These are phyloP conservation scores for Phoma sp. DNA, from an alignment of 2,329 filamentous ascomycete species.

Conservation along the genomic window DNA sequence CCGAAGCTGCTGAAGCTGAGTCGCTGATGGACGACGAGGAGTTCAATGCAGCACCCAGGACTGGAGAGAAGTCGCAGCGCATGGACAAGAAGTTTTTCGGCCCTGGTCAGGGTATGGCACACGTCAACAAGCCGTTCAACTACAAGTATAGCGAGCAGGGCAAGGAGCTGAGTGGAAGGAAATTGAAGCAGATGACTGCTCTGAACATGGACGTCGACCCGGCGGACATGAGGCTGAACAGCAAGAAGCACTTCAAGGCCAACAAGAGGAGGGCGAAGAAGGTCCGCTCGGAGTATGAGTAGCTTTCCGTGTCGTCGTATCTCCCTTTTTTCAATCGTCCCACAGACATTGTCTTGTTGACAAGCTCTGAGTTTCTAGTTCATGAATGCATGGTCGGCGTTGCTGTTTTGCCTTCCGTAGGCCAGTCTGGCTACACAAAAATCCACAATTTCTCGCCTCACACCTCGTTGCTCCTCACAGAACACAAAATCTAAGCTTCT, in stretches of 20 bases:
- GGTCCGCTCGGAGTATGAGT: conserved; percentile 52
- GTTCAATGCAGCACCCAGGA: conserved; percentile 39
- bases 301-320: background rate
- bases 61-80: conserved; percentile 74
- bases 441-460: background rate
- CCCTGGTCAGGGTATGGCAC: conserved; percentile 64
- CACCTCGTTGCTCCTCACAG: background rate
- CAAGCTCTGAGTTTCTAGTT: background rate
- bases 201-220: conserved; percentile 85
- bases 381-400: conserved; percentile 15
- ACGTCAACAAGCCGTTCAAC: conserved; percentile 81
- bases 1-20: conserved; percentile 41
- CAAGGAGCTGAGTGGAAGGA: conserved; percentile 81
- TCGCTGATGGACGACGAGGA: conserved; percentile 51
- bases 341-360: background rate
- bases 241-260: conserved; percentile 97
- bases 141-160: conserved; percentile 89
- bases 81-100: conserved; percentile 93
- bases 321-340: background rate
- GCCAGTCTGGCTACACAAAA: conserved; percentile 2
- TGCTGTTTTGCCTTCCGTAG: background rate
- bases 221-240: conserved; percentile 71
- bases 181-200: conserved; percentile 79
- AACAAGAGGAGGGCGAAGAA: conserved; percentile 67
- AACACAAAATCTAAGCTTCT: background rate